Evolutionary conservation across 129 eudicot genomes (phyloP).

Genomic region (Escallonia herrerae): DNA sequence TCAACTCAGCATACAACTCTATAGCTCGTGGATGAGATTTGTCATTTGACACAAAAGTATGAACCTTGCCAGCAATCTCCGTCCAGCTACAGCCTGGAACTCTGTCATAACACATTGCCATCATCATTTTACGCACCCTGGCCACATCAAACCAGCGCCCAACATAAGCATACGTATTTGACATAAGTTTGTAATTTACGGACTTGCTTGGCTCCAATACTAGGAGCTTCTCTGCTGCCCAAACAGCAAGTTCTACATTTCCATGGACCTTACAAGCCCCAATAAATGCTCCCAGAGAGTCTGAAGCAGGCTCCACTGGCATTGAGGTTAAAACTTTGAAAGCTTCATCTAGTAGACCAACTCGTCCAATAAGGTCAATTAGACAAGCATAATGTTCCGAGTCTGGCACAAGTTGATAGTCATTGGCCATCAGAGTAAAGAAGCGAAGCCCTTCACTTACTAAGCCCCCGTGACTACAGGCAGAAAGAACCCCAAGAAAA

Average conservation of each 20-base stretch:
- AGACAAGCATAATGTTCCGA: constrained; percentile 59
- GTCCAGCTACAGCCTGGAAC: constrained; percentile 62
- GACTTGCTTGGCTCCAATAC: constrained; percentile 38
- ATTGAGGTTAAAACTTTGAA: constrained; percentile 27
- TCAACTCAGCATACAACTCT: constrained; percentile 20
- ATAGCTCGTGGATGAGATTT: constrained; percentile 15
- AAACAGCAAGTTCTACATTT: constrained; percentile 42
- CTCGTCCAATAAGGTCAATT: constrained; percentile 61
- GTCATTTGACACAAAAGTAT: constrained; percentile 27
- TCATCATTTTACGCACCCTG: constrained; percentile 40
- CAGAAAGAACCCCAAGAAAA: constrained; percentile 62
- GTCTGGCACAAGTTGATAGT: constrained; percentile 33
- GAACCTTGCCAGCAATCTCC: constrained; percentile 29
- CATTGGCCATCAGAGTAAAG: constrained; percentile 44
- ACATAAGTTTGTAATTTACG: constrained; percentile 46
- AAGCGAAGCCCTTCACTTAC: constrained; percentile 47
- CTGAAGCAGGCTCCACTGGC: constrained; percentile 39
- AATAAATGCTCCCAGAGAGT: constrained; percentile 47
- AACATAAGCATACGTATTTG: constrained; percentile 37
- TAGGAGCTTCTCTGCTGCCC: constrained; percentile 51
- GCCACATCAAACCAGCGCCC: constrained; percentile 50
- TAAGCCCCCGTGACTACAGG: constrained; percentile 62
- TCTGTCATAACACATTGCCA: constrained; percentile 29
- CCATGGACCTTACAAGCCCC: constrained; percentile 53
- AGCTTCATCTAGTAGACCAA: constrained; percentile 51